Percentiles rank a stretch among this genome's conserved stretches.
Conservation (phyloP, 225 moss, liverwort and hornwort genomes). For the Asterella californica region DNA sequence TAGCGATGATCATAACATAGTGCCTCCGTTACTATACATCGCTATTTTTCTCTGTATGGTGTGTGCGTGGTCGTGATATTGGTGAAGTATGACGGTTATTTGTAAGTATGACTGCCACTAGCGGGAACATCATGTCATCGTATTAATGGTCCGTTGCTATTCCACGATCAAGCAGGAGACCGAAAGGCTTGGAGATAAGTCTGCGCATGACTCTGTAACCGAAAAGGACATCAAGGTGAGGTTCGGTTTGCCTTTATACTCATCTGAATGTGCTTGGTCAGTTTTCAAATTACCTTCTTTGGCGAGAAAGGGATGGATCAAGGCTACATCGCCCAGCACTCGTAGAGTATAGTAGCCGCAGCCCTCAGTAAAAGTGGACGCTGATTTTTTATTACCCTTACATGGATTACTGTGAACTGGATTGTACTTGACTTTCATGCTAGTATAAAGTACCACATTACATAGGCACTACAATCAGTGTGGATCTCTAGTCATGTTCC, state of each 20-base stretch:
- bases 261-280: no score
- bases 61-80: neutral
- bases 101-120: neutral
- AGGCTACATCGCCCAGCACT: no score
- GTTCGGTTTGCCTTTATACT: neutral
- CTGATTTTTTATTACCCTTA: no score
- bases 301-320: no score
- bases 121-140: neutral
- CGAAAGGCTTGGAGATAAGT: conserved; percentile 68
- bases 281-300: no score
- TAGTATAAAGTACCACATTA: no score
- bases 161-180: conserved; percentile 45
- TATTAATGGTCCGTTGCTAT: conserved; percentile 10
- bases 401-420: no score
- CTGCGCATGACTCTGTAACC: conserved; percentile 71
- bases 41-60: neutral
- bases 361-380: no score
- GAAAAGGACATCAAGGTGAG: conserved; percentile 75
- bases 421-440: no score
- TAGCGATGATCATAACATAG: neutral
- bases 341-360: no score
- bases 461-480: no score
- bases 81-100: neutral
- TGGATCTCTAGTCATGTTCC: no score
- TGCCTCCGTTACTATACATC: neutral